These are phyloP conservation scores for Licmophora abbreviata DNA, from an alignment of 108 stramenopile species.

Conservation along the genomic window DNA sequence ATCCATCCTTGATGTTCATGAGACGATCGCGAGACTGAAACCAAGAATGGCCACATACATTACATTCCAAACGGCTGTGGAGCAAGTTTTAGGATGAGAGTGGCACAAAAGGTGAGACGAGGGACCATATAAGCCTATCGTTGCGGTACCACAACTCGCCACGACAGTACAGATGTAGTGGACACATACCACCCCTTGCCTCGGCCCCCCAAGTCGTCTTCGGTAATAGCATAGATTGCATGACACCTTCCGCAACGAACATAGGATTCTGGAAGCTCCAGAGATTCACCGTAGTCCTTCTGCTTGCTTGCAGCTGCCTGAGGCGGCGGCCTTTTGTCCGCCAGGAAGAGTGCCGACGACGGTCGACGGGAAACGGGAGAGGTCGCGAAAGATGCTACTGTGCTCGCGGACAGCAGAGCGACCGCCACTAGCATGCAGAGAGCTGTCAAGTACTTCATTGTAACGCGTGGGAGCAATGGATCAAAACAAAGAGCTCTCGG, in stretches of 20 bases:
- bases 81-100: neutral
- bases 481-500: no score
- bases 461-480: no score
- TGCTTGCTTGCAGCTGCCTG: constrained; percentile 2
- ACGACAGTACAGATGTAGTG: neutral
- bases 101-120: neutral
- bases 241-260: constrained; percentile 62
- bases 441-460: no score
- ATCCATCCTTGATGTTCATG: constrained; percentile 35
- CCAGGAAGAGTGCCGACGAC: neutral
- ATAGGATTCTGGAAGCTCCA: constrained; percentile 28
- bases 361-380: no score
- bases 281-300: constrained; percentile 14
- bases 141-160: neutral
- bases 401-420: no score
- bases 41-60: constrained; percentile 69
- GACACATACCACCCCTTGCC: constrained; percentile 53
- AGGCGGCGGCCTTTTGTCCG: no score
- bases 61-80: constrained; percentile 64
- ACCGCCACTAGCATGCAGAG: no score
- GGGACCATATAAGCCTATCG: neutral
- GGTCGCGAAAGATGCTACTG: no score
- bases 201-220: constrained; percentile 43
- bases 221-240: constrained; percentile 44
- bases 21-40: constrained; percentile 74